Conservation (phyloP, 495 filamentous ascomycete species). For the Penicillium bovifimosum region DNA sequence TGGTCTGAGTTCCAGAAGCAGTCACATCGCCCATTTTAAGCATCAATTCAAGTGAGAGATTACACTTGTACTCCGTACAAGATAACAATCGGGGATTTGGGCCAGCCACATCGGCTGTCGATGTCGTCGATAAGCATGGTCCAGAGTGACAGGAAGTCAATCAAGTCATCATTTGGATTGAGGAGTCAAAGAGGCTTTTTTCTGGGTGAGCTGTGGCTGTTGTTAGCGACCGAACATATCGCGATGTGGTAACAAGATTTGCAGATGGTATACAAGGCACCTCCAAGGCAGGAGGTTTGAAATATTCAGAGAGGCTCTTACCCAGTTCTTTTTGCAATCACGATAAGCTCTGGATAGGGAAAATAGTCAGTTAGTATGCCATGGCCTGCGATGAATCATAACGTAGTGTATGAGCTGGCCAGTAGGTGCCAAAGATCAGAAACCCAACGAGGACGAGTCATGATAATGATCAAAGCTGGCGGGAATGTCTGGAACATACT, state of each 20-base stretch:
- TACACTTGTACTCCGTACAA: neutral
- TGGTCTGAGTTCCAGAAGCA: no score
- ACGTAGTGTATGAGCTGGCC: neutral
- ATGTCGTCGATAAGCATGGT: neutral
- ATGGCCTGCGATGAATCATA: neutral
- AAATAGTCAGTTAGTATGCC: neutral
- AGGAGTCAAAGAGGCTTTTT: constrained; percentile 4
- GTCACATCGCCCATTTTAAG: no score
- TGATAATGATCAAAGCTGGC: neutral
- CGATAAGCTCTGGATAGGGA: constrained; percentile 66
- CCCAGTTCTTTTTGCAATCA: constrained; percentile 92
- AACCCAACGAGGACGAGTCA: neutral
- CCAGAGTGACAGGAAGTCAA: neutral
- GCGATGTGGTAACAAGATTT: neutral
- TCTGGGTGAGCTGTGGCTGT: constrained; percentile 17
- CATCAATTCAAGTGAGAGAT: neutral
- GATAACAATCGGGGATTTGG: neutral
- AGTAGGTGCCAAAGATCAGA: neutral
- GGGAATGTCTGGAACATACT: constrained; percentile 46
- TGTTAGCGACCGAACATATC: constrained; percentile 3
- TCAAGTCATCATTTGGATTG: neutral
- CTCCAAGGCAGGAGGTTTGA: neutral
- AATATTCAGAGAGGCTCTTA: constrained; percentile 29
- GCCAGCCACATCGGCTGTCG: neutral
- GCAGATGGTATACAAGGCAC: neutral